Conservation (phyloP, 352 stramenopile species). For the Pythium rhizo-oryzae region DNA sequence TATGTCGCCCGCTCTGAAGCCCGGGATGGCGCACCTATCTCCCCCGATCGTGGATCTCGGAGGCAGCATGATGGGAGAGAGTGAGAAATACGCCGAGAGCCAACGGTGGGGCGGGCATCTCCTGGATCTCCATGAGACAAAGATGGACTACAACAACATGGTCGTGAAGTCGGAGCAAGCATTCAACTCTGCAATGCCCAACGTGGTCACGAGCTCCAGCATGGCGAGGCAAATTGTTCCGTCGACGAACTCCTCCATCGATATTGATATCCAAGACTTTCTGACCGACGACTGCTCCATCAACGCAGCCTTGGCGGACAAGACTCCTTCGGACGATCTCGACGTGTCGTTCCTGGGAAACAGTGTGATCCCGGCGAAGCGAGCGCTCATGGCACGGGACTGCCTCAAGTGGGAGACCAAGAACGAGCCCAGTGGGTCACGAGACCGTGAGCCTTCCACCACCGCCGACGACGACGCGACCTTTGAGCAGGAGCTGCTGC, state of each 20-base stretch:
- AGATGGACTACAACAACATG: constrained; percentile 41
- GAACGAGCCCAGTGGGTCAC: constrained; percentile 26
- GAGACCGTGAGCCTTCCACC: constrained; percentile 27
- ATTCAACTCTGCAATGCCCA: constrained; percentile 9
- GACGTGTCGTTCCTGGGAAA: constrained; percentile 20
- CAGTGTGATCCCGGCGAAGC: constrained; percentile 43
- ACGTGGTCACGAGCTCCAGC: constrained; percentile 33
- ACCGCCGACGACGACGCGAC: constrained; percentile 35
- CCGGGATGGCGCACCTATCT: constrained; percentile 49
- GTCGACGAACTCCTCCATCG: constrained; percentile 42
- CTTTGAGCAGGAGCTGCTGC: constrained; percentile 72
- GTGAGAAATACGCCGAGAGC: constrained; percentile 29
- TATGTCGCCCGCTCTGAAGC: constrained; percentile 85
- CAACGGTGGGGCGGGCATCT: constrained; percentile 45
- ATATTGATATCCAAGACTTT: constrained; percentile 84
- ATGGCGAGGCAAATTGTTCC: constrained; percentile 42
- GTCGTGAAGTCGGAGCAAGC: constrained; percentile 17
- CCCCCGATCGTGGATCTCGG: constrained; percentile 69
- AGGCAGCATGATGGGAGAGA: constrained; percentile 32
- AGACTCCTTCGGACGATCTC: constrained; percentile 9
- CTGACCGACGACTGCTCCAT: constrained; percentile 78
- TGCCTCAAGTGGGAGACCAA: constrained; percentile 67
- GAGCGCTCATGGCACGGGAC: constrained; percentile 64
- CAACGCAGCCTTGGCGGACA: constrained; percentile 42
- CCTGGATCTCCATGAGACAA: constrained; percentile 18